A percentile compares a stretch with the other conserved stretches of the same genome.
These are phyloP conservation scores for Tephrocybe rancida DNA, from an alignment of 768 basidiomycete genomes.

Conservation along the genomic window DNA sequence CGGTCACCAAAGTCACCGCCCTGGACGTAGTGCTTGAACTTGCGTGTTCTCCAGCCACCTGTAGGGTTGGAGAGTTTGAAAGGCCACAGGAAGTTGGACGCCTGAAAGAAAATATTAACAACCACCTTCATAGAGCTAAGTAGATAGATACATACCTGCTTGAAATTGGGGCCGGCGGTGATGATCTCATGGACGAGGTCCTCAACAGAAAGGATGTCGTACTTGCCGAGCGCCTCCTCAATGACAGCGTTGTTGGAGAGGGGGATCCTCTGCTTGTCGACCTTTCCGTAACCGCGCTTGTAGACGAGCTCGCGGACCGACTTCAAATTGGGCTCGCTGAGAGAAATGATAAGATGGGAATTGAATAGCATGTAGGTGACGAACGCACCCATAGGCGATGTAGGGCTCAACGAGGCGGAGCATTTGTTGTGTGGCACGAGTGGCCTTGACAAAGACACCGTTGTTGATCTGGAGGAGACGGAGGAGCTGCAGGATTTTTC, in stretches of 20 bases:
- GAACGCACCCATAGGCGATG: conserved; percentile 87
- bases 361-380: not conserved
- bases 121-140: conserved; percentile 1
- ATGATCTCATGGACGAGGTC: conserved; percentile 97
- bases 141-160: conserved; percentile 68
- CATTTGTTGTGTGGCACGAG: conserved; percentile 97
- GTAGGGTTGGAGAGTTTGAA: conserved; percentile 99
- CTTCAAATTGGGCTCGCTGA: conserved; percentile 94
- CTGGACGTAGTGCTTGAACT: conserved; percentile 96
- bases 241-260: conserved; percentile 93
- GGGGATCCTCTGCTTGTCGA: conserved; percentile 96
- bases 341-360: not conserved
- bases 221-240: conserved; percentile 87
- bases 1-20: conserved; percentile 98
- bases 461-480: conserved; percentile 99
- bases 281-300: conserved; percentile 99
- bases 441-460: conserved; percentile 97
- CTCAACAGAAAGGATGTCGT: conserved; percentile 95
- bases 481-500: conserved; percentile 98
- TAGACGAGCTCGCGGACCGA: conserved; percentile 96
- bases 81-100: conserved; percentile 97
- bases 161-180: conserved; percentile 97
- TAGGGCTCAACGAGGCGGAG: conserved; percentile 97
- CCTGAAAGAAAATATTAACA: conserved; percentile 40
- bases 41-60: conserved; percentile 96